Evolutionary conservation across 208 protist genomes (phyloP).

Genomic region (Ichthyophonus hoferi): DNA sequence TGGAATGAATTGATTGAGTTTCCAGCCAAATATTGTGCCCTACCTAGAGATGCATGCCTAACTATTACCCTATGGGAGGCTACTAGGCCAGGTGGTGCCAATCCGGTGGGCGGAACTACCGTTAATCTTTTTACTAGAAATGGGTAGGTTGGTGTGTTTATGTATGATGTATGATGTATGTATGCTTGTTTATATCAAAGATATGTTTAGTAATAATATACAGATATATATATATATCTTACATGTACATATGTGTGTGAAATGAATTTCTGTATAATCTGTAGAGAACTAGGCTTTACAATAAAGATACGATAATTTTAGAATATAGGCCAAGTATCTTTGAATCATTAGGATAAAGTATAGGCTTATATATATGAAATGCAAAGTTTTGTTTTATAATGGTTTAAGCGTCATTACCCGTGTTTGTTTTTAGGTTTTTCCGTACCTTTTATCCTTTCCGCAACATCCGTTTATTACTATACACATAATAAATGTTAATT

Average conservation of each 20-base stretch:
- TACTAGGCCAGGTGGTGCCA: neutral
- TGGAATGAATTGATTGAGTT: constrained; percentile 36
- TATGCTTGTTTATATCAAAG: neutral
- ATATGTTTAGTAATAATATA: neutral
- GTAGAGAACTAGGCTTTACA: neutral
- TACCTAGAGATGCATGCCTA: constrained; percentile 23
- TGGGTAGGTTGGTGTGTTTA: constrained; percentile 26
- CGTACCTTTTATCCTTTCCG: no score
- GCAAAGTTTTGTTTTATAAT: no score
- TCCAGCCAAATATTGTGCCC: constrained; percentile 27
- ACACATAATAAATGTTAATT: neutral
- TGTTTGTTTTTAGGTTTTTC: no score
- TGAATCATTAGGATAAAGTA: neutral
- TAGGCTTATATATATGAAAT: neutral
- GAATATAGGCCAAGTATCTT: neutral
- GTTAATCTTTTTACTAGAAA: constrained; percentile 32
- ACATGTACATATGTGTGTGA: neutral
- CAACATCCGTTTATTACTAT: no score
- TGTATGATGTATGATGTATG: neutral
- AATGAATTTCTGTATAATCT: neutral
- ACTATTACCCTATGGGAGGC: constrained; percentile 34
- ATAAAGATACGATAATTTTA: neutral
- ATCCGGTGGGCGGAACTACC: constrained; percentile 12
- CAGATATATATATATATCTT: neutral
- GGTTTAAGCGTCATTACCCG: no score